Percentiles rank a stretch among this genome's conserved stretches.
These are phyloP conservation scores for Epichloe coenophiala DNA, from an alignment of 2,329 filamentous ascomycete genomes.

Conservation along the genomic window DNA sequence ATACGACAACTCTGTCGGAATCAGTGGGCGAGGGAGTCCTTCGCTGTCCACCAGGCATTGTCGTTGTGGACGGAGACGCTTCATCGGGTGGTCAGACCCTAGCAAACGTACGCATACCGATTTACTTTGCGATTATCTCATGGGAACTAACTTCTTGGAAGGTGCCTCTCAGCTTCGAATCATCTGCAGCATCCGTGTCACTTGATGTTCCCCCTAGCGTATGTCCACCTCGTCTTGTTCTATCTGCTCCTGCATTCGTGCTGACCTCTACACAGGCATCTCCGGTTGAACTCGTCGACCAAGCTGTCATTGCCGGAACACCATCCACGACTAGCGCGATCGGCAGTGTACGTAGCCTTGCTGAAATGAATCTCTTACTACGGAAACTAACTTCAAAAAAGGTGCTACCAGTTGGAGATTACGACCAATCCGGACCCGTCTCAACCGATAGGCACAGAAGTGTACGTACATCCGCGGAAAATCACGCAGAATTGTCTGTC, in stretches of 20 bases:
- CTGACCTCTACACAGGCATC: background rate
- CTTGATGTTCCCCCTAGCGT: slow-evolving; percentile 8
- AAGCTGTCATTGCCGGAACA: background rate
- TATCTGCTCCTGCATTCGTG: background rate
- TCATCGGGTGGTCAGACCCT: background rate
- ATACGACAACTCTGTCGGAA: background rate
- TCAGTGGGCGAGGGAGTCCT: background rate
- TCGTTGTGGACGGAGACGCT: background rate
- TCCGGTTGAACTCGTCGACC: background rate
- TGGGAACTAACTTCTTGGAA: slow-evolving; percentile 10
- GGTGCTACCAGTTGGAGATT: slow-evolving; percentile 2
- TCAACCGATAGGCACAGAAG: background rate
- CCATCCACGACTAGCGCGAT: background rate
- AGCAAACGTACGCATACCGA: slow-evolving; percentile 8
- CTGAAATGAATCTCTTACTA: background rate
- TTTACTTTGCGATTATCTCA: background rate
- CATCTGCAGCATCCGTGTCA: slow-evolving; percentile 5
- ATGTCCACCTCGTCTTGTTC: background rate
- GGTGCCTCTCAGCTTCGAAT: slow-evolving; percentile 6
- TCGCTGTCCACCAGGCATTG: background rate
- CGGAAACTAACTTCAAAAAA: slow-evolving; percentile 9
- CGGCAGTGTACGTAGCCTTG: slow-evolving; percentile 7
- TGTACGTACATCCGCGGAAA: background rate
- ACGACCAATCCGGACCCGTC: background rate
- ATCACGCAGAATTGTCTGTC: background rate